A percentile compares a stretch with the other conserved stretches of the same genome.
Conservation (phyloP, 495 filamentous ascomycete species). For the Parachaetomium inaequale region DNA sequence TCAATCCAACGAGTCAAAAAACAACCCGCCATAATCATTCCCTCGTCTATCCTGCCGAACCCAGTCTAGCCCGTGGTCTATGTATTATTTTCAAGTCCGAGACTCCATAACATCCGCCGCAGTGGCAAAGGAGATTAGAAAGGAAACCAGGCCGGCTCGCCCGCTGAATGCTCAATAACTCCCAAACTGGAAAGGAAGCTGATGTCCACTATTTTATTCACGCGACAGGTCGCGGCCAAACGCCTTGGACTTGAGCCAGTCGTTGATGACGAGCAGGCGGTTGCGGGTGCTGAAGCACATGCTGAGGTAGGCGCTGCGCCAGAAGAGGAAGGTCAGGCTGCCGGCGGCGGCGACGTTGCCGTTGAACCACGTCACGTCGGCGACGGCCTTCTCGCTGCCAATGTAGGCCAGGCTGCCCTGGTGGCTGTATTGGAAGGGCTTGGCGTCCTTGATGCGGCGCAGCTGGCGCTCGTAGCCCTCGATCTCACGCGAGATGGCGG, state of each 20-base stretch:
- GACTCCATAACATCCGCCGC: constrained; percentile 19
- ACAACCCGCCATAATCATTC: constrained; percentile 8
- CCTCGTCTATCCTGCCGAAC: constrained; percentile 20
- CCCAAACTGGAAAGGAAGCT: neutral
- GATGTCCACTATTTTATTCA: constrained; percentile 55
- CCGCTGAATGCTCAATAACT: neutral
- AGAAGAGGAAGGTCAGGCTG: constrained; percentile 85
- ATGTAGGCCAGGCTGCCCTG: constrained; percentile 97
- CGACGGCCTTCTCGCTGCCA: constrained; percentile 94
- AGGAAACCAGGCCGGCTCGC: neutral
- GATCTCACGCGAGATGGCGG: constrained; percentile 71
- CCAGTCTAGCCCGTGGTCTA: constrained; percentile 24
- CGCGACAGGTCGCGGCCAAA: constrained; percentile 96
- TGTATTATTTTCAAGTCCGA: constrained; percentile 12
- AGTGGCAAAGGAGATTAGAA: constrained; percentile 12
- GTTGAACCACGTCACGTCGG: constrained; percentile 95
- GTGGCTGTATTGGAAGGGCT: constrained; percentile 96
- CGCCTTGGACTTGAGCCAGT: constrained; percentile 93
- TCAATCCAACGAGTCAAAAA: too few species aligned
- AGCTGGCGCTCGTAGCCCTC: constrained; percentile 80
- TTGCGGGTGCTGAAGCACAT: constrained; percentile 99
- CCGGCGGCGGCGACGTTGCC: constrained; percentile 90
- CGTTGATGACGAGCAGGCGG: constrained; percentile 82
- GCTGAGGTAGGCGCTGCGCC: constrained; percentile 94
- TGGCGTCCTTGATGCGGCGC: constrained; percentile 83